Conservation (phyloP, 2,329 filamentous ascomycete genomes). For the Cadophora gregata region DNA sequence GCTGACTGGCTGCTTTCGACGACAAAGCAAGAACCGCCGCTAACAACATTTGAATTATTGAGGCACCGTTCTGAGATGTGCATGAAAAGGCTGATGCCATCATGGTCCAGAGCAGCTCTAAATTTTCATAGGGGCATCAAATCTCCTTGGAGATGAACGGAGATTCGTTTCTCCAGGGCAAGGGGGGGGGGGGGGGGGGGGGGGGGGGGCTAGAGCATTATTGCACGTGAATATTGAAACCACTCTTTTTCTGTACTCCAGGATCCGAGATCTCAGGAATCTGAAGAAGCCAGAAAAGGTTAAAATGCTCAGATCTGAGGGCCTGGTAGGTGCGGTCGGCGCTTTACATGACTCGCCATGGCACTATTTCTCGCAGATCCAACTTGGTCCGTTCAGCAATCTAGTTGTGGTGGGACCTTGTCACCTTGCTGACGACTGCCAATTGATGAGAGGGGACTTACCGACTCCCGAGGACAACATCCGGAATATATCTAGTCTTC, state of each 20-base stretch:
- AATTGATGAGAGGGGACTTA: neutral
- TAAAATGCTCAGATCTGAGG: conserved; percentile 13
- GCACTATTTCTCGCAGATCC: neutral
- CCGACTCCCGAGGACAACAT: neutral
- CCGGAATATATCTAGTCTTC: neutral
- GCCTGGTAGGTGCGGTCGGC: conserved; percentile 1
- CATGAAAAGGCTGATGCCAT: neutral
- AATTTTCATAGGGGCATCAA: neutral
- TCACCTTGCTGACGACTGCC: conserved; percentile 3
- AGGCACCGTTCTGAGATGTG: neutral
- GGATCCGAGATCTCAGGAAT: conserved; percentile 9
- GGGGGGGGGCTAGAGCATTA: conserved; percentile 8
- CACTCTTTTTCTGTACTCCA: neutral
- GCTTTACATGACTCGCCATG: conserved; percentile 13
- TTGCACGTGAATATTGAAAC: conserved; percentile 1
- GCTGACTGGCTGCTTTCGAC: conserved; percentile 28
- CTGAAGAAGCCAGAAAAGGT: neutral
- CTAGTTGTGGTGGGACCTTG: conserved; percentile 3
- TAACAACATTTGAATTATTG: conserved; percentile 7
- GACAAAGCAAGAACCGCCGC: conserved; percentile 12
- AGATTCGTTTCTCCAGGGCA: conserved; percentile 26
- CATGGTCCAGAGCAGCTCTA: conserved; percentile 16
- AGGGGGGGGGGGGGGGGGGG: too few relatives aligned
- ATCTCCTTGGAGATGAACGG: conserved; percentile 25
- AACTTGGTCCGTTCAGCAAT: neutral